Conservation (phyloP, 2,329 filamentous ascomycete genomes). For the Colletotrichum sp. region DNA sequence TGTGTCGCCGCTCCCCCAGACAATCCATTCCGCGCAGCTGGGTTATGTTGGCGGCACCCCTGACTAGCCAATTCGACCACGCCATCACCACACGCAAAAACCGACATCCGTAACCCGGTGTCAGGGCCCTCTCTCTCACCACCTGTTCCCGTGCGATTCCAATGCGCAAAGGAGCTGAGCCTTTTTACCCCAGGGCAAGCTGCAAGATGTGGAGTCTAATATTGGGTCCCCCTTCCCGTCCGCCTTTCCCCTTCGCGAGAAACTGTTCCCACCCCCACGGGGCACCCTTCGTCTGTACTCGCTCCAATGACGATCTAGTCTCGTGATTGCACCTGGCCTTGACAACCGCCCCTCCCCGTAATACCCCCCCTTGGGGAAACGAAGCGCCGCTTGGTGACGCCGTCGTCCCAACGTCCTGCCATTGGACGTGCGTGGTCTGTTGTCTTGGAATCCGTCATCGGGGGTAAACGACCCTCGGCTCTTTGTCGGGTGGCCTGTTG, state of each 20-base stretch:
- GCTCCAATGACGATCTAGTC: constrained; percentile 5
- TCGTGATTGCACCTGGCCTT: background rate
- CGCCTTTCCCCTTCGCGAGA: background rate
- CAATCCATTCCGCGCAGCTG: background rate
- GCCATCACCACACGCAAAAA: background rate
- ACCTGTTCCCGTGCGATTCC: background rate
- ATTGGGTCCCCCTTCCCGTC: background rate
- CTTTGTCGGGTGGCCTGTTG: background rate
- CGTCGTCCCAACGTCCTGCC: background rate
- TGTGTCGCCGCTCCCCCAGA: background rate
- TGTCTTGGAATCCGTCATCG: background rate
- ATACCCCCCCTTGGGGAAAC: background rate
- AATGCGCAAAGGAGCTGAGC: background rate
- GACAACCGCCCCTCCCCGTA: background rate
- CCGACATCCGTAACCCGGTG: background rate
- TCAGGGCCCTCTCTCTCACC: background rate
- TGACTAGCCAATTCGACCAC: background rate
- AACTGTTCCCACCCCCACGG: background rate
- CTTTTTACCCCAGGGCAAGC: background rate
- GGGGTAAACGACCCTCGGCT: background rate
- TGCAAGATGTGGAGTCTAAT: background rate
- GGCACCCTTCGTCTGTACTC: background rate
- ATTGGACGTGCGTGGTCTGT: background rate
- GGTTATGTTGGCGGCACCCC: background rate
- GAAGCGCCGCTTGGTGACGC: background rate